Evolutionary conservation across 83 land plant genomes (phyloP).

Genomic region (Isoetes engelmannii): DNA sequence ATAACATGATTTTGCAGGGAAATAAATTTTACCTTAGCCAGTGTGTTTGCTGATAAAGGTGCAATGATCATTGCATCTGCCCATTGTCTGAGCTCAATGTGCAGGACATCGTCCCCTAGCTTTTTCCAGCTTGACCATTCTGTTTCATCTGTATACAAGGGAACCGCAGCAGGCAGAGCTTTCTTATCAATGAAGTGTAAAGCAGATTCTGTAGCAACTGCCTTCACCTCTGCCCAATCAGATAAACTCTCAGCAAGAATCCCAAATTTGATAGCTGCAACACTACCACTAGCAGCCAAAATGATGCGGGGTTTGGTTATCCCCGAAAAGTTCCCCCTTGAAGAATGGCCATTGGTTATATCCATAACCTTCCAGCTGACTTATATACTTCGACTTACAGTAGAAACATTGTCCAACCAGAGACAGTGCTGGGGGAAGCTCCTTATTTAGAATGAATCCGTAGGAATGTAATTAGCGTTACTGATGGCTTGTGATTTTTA

Average conservation of each 20-base stretch:
- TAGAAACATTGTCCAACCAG: too few species aligned
- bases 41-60: conserved; percentile 91
- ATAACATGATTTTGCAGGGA: too few species aligned
- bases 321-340: too few species aligned
- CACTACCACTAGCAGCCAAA: conserved; percentile 93
- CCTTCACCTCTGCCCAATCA: conserved; percentile 92
- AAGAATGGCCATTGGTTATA: too few species aligned
- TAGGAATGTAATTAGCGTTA: too few species aligned
- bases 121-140: conserved; percentile 90
- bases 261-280: conserved; percentile 87
- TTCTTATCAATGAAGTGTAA: conserved; percentile 70
- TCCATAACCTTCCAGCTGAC: too few species aligned
- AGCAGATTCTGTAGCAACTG: conserved; percentile 70
- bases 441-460: too few species aligned
- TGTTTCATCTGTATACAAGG: conserved; percentile 83
- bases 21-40: conserved; percentile 97
- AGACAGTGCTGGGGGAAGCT: too few species aligned
- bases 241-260: conserved; percentile 60
- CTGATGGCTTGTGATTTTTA: too few species aligned
- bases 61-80: conserved; percentile 93
- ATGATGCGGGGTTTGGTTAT: conserved; percentile 71
- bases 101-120: conserved; percentile 78
- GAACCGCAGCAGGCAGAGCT: conserved; percentile 55
- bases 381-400: too few species aligned
- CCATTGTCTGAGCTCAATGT: conserved; percentile 90